A percentile compares a stretch with the other conserved stretches of the same genome.
phyloP scores from a whole-genome alignment of 192 early-diverging fungal species.

The Backusella parvicylindrica region DNA sequence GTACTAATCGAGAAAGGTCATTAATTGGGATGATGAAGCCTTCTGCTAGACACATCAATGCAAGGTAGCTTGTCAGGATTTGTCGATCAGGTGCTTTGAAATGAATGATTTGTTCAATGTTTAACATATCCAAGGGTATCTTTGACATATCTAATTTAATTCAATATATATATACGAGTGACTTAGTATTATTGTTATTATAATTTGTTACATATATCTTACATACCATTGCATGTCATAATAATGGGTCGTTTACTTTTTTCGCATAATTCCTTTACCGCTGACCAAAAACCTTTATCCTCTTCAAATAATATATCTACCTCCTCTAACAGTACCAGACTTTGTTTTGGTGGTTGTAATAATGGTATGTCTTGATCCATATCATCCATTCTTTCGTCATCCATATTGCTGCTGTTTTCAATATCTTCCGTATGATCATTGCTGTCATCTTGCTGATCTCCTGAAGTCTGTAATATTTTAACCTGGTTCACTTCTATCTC shows the following conservation, averaged over 20 bases:
- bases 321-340: slow-evolving; percentile 81
- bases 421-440: not conserved
- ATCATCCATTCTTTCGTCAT: not conserved
- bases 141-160: slow-evolving; percentile 4
- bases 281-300: slow-evolving; percentile 77
- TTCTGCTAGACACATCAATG: slow-evolving; percentile 22
- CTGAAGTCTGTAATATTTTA: not conserved
- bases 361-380: not conserved
- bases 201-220: not conserved
- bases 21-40: slow-evolving; percentile 5
- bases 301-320: slow-evolving; percentile 79
- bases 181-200: not conserved
- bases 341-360: slow-evolving; percentile 41
- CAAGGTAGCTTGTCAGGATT: slow-evolving; percentile 8
- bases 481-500: not conserved
- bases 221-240: slow-evolving; percentile 72
- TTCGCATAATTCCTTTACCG: slow-evolving; percentile 61
- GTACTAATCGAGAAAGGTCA: slow-evolving; percentile 11
- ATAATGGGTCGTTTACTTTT: slow-evolving; percentile 77
- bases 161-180: not conserved
- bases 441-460: not conserved
- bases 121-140: slow-evolving; percentile 17
- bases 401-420: not conserved
- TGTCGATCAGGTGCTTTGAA: slow-evolving; percentile 5
- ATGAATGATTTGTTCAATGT: not conserved